Evolutionary conservation across 192 early-diverging fungal species (phyloP), one percentile per base, ranked within the genome.

Genomic region (Tieghemiomyces parasiticus): DNA sequence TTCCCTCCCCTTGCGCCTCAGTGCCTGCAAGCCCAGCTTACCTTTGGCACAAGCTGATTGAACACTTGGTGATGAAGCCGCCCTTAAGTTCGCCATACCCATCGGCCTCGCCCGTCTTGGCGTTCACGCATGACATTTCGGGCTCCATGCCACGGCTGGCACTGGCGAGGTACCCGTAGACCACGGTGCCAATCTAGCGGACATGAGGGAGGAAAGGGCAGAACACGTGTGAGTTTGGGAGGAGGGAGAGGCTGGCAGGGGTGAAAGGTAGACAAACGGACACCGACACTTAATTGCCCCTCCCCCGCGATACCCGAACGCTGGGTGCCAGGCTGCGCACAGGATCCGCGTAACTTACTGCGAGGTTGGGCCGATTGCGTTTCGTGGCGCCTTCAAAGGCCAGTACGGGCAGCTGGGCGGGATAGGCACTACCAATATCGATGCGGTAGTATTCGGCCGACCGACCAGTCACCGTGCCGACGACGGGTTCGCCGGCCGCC

Each of bases 131-230:
- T 61, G 93, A 88, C 19, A 99, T 65, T 62, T 99, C 96, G 12
- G 96, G 89, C 44, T 99, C 94, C 91, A 99, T 95, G 70, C 96
- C 90, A 61, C 81, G 85, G 73, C 95, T 89, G 30, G 96, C 94
- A 34, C 92, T 67, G 9, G 76, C 64, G 3, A 99, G 78, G 31
- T 90, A 79, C 19, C 80, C 91, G 62, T 92, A 99, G 2, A 99
- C 79, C 10, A 90, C 65, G 22, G 81, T 65, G 13, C 89, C 90
- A 16, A 87, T 66, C 69, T 86, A 58, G 24, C 31, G 9, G 22
- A 2, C 13, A 26, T 2, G 32, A 42, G 14, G 55, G 16, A 14
- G 50, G 44, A 1, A 22, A 33, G 49, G 25, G 20, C 26, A 62
- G 33, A 13, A 61, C 14, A 35, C 26, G 1, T 25, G 53, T 24